Evolutionary conservation across 805 yeast genomes (phyloP).

Genomic region (Candida coleopterorum): DNA sequence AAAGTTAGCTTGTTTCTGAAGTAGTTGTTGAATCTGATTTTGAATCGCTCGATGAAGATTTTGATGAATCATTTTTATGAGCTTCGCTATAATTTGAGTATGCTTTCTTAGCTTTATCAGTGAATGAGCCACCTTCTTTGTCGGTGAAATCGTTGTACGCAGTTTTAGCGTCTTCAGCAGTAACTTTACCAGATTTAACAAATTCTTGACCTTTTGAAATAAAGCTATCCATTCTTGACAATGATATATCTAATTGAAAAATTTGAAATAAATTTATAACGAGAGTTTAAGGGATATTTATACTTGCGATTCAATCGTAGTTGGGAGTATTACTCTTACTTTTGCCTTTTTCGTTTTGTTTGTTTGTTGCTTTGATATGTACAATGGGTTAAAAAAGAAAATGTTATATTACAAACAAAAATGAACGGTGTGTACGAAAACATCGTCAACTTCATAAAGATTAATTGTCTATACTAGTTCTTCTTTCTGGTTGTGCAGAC

Average conservation of each 20-base stretch:
- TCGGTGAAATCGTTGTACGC: constrained; percentile 30
- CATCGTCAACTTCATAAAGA: too few species aligned
- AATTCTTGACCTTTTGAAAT: constrained; percentile 29
- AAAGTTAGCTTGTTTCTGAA: neutral
- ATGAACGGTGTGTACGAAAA: too few species aligned
- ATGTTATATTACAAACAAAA: too few species aligned
- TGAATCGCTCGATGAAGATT: neutral
- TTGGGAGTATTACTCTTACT: neutral
- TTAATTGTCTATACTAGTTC: too few species aligned
- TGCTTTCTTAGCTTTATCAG: constrained; percentile 33
- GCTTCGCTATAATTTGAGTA: constrained; percentile 25
- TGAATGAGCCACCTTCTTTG: constrained; percentile 23
- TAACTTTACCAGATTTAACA: constrained; percentile 10
- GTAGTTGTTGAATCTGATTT: constrained; percentile 1
- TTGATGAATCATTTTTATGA: constrained; percentile 15
- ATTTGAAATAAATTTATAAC: too few species aligned
- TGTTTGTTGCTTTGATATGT: too few species aligned
- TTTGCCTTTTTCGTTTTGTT: neutral
- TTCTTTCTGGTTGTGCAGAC: too few species aligned
- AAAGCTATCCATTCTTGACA: constrained; percentile 28
- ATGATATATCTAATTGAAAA: too few species aligned
- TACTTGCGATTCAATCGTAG: too few species aligned
- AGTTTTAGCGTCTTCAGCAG: constrained; percentile 28
- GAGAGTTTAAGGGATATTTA: neutral
- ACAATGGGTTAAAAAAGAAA: too few species aligned